Conservation (phyloP, 257 asterid genomes). For the Ilex asprella region DNA sequence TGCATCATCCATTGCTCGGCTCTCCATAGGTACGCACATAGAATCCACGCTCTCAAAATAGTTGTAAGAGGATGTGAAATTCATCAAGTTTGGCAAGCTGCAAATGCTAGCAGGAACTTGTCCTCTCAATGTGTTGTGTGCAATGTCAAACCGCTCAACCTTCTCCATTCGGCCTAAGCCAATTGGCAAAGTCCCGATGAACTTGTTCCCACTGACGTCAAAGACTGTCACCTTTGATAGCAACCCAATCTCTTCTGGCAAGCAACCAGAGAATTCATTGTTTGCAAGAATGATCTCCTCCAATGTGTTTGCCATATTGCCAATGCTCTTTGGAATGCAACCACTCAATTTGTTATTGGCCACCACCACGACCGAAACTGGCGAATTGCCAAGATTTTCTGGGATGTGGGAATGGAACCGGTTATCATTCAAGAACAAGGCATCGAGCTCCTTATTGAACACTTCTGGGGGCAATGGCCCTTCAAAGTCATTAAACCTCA, state of each 20-base stretch:
- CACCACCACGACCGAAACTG: constrained; percentile 50
- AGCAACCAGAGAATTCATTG: constrained; percentile 46
- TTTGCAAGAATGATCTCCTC: constrained; percentile 37
- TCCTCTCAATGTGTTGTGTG: constrained; percentile 33
- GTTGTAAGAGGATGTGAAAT: constrained; percentile 34
- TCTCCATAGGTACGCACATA: constrained; percentile 25
- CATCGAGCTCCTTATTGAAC: constrained; percentile 46
- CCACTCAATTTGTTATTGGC: constrained; percentile 43
- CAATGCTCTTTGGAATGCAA: constrained; percentile 53
- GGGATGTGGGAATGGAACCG: constrained; percentile 49
- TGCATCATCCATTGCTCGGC: constrained; percentile 17
- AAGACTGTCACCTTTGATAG: constrained; percentile 32
- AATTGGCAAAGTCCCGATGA: constrained; percentile 40
- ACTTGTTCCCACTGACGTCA: constrained; percentile 33
- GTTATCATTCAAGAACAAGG: constrained; percentile 45
- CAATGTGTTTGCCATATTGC: constrained; percentile 36
- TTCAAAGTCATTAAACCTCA: constrained; percentile 81
- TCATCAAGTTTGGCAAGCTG: constrained; percentile 34
- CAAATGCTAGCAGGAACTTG: constrained; percentile 38
- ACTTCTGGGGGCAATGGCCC: constrained; percentile 52
- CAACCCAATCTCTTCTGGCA: constrained; percentile 48
- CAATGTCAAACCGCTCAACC: constrained; percentile 34
- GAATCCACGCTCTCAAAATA: constrained; percentile 38
- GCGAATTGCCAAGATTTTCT: constrained; percentile 45
- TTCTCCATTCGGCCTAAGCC: constrained; percentile 40